Conservation (phyloP, 495 filamentous ascomycete species). For the Lophiotrema nucula region DNA sequence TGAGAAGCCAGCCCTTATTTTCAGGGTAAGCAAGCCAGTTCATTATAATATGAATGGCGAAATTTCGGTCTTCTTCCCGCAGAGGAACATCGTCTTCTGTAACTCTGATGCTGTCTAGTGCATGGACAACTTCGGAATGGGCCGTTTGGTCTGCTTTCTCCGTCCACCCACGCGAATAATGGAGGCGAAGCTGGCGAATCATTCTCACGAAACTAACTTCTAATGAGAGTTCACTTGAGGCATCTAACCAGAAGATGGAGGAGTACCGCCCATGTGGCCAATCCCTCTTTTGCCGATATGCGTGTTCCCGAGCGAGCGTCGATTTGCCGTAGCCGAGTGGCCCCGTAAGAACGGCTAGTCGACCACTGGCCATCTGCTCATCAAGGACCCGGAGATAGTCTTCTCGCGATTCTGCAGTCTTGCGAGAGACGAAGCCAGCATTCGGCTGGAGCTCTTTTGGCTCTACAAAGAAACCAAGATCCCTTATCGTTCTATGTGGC, state of each 20-base stretch:
- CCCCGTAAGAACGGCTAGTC: background rate
- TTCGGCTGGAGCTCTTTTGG: background rate
- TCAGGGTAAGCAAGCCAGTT: background rate
- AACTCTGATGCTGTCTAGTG: background rate
- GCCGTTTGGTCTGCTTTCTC: background rate
- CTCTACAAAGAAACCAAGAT: background rate
- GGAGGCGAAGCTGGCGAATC: background rate
- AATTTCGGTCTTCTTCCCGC: background rate
- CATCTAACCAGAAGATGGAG: background rate
- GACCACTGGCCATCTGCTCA: background rate
- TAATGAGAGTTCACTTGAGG: background rate
- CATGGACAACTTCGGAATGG: background rate
- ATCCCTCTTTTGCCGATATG: background rate
- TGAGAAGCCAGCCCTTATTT: constrained; percentile 3
- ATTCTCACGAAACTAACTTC: background rate
- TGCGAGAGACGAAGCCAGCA: background rate
- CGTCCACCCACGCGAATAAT: background rate
- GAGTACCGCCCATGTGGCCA: background rate
- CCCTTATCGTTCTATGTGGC: background rate
- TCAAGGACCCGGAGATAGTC: background rate
- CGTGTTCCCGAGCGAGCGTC: background rate
- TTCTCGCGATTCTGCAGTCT: background rate
- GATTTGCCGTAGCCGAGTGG: background rate
- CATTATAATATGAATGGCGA: background rate
- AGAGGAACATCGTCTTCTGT: background rate